phyloP scores from a whole-genome alignment of 2,329 filamentous ascomycete species.

The Neoscytalidium dimidiatum region DNA sequence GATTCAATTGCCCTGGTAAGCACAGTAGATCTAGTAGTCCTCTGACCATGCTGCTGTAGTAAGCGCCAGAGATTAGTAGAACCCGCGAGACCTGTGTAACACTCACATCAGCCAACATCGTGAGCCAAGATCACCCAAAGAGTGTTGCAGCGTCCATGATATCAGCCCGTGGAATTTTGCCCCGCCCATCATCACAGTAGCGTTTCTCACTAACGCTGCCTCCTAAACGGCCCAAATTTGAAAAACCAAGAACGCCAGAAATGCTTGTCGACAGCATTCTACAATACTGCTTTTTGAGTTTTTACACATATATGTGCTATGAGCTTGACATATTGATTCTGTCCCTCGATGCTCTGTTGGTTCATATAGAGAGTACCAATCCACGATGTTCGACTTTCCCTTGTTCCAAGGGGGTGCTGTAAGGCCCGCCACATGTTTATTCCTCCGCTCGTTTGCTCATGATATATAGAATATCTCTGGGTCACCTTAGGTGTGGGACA shows the following conservation, averaged over 20 bases:
- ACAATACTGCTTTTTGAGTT: conserved; percentile 24
- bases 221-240: conserved; percentile 27
- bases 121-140: neutral
- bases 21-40: neutral
- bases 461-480: neutral
- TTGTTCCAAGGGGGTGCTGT: conserved; percentile 10
- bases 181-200: conserved; percentile 19
- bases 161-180: neutral
- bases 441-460: conserved; percentile 1
- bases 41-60: neutral
- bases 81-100: neutral
- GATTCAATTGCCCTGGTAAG: neutral
- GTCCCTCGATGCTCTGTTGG: conserved; percentile 28
- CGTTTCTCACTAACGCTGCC: conserved; percentile 14
- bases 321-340: conserved; percentile 25
- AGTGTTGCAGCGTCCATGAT: neutral
- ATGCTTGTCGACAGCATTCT: neutral
- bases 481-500: conserved; percentile 16
- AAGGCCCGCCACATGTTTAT: conserved; percentile 21
- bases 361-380: conserved; percentile 34
- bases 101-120: neutral
- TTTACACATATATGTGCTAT: conserved; percentile 32
- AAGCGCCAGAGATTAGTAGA: neutral
- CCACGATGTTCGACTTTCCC: conserved; percentile 25
- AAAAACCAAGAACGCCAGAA: conserved; percentile 21